A percentile compares a stretch with the other conserved stretches of the same genome.
Conservation (phyloP, 2,329 filamentous ascomycete species). For the Thermothelomyces thermophilus region DNA sequence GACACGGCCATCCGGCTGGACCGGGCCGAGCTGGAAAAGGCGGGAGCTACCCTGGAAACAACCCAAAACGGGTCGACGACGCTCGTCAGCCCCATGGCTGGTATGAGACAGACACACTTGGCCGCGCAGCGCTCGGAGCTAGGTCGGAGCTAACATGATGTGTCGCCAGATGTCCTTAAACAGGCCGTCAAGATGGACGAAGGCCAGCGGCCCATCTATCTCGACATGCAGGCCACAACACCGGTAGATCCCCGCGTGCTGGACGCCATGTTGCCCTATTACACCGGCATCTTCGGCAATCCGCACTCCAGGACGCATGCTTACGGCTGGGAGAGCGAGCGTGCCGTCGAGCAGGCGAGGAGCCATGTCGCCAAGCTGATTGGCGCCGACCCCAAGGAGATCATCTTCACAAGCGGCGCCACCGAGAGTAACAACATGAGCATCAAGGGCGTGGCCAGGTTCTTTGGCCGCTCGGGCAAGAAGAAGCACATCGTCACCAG, state of each 20-base stretch:
- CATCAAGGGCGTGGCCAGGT: conserved; percentile 94
- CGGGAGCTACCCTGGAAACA: conserved; percentile 49
- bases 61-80: conserved; percentile 49
- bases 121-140: conserved; percentile 4
- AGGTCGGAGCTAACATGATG: conserved; percentile 8
- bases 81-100: conserved; percentile 75
- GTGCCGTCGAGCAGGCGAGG: conserved; percentile 82
- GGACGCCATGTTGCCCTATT: conserved; percentile 93
- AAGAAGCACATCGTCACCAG: conserved; percentile 98
- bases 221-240: conserved; percentile 97
- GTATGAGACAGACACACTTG: conserved; percentile 28
- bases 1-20: conserved; percentile 83
- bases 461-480: conserved; percentile 88
- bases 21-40: conserved; percentile 70
- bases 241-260: conserved; percentile 90
- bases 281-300: conserved; percentile 90
- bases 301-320: conserved; percentile 96
- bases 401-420: conserved; percentile 96
- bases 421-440: conserved; percentile 99
- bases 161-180: conserved; percentile 64
- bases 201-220: conserved; percentile 88
- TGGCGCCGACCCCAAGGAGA: conserved; percentile 92
- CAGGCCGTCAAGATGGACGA: conserved; percentile 90
- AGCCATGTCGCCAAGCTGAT: conserved; percentile 79
- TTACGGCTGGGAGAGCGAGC: conserved; percentile 97